Percentiles rank a stretch among this genome's conserved stretches.
These are phyloP conservation scores for Lolium multiflorum DNA, from an alignment of 176 grass and related monocot species.

Conservation along the genomic window DNA sequence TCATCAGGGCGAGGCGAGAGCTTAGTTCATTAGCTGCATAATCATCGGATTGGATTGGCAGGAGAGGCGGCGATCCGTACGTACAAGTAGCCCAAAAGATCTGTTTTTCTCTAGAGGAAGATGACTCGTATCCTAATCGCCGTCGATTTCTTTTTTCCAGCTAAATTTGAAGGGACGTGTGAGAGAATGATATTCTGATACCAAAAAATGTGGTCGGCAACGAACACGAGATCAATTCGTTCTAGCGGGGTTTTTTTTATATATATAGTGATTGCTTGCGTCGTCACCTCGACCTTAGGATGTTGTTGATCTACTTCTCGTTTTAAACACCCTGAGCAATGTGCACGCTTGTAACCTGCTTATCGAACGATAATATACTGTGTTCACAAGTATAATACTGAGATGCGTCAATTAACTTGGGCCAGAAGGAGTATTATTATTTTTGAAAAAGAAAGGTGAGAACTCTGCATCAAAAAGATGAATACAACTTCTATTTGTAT, in stretches of 20 bases:
- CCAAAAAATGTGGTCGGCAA: background rate
- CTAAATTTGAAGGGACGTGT: background rate
- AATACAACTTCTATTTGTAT: too few species aligned
- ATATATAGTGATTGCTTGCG: background rate
- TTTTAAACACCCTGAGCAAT: background rate
- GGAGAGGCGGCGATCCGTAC: background rate
- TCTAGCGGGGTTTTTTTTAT: background rate
- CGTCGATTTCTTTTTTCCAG: background rate
- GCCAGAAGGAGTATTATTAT: too few species aligned
- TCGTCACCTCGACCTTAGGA: background rate
- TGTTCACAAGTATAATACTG: too few species aligned
- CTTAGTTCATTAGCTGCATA: background rate
- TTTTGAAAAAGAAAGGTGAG: too few species aligned
- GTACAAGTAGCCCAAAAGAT: background rate
- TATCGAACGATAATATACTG: too few species aligned
- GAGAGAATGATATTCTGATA: background rate
- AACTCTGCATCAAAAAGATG: too few species aligned
- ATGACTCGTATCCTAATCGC: constrained; percentile 13
- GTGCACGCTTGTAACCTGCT: too few species aligned
- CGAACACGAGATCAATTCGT: background rate
- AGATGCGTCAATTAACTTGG: too few species aligned
- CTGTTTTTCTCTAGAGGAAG: background rate
- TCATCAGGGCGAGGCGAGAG: background rate
- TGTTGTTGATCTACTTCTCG: background rate
- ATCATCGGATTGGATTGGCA: background rate